These are phyloP conservation scores for Phytophthora fragariaefolia DNA, from an alignment of 352 stramenopile genomes.

Conservation along the genomic window DNA sequence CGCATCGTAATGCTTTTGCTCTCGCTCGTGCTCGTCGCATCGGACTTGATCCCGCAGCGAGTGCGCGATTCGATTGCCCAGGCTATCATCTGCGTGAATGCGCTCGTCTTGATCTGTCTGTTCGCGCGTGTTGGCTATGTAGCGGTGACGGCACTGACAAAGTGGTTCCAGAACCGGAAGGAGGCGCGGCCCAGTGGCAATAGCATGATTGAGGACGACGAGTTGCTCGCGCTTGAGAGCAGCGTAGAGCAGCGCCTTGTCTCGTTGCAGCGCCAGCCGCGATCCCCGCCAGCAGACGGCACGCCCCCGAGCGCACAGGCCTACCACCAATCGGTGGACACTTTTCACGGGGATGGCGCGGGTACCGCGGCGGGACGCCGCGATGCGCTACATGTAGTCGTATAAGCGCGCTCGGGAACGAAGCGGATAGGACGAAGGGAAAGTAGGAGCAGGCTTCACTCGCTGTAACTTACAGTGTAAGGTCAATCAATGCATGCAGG, in stretches of 20 bases:
- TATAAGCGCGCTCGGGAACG: constrained; percentile 12
- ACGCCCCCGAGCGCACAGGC: constrained; percentile 27
- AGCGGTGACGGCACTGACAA: constrained; percentile 20
- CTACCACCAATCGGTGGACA: constrained; percentile 22
- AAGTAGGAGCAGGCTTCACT: background rate
- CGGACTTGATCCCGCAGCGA: constrained; percentile 45
- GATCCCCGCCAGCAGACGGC: constrained; percentile 20
- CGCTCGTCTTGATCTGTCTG: constrained; percentile 49
- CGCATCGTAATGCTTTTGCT: constrained; percentile 55
- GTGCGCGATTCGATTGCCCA: constrained; percentile 48
- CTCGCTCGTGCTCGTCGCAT: constrained; percentile 43
- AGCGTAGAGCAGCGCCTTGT: constrained; percentile 17
- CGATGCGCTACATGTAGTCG: constrained; percentile 7
- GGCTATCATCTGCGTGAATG: constrained; percentile 54
- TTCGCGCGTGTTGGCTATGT: constrained; percentile 52
- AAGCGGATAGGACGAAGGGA: constrained; percentile 13
- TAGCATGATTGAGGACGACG: constrained; percentile 12
- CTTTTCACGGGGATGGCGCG: constrained; percentile 10
- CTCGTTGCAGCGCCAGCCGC: constrained; percentile 13
- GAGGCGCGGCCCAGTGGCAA: background rate
- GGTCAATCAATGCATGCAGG: too few relatives aligned
- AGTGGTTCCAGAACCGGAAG: constrained; percentile 30
- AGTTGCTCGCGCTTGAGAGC: constrained; percentile 25
- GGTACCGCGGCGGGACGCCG: too few relatives aligned
- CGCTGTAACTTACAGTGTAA: too few relatives aligned